Evolutionary conservation across 202 grass and related monocot genomes (phyloP), one percentile per base, ranked within the genome.

Genomic region (Elaeis oleifera): DNA sequence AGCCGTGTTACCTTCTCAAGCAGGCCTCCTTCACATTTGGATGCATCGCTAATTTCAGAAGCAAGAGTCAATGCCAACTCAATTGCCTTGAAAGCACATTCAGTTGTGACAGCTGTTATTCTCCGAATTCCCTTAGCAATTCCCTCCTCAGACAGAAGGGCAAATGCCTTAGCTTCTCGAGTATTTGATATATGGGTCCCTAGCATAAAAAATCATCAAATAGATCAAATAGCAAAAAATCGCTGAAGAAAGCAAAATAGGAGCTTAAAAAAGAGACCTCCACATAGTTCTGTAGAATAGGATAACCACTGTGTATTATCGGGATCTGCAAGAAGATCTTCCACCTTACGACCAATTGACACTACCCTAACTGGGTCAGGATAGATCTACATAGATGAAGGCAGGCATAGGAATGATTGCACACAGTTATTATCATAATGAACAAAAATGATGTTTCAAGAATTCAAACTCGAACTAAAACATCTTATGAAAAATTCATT

Each of bases 301-400:
- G 94, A 77, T 71, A 89, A 59, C 94, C 94, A 99, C 71, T 99
- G 88, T 80, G 86, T 82, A 66, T 71, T 89, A 32, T 99, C 77
- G 54, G 94, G 88, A 62, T 86, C 56, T 25, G 63, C 54, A 65
- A 99, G 80, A 15, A 99, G 80, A 77, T 92, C 74, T 67, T 82
- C 82, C 17, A 99, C 88, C 63, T 86, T 92, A 65, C 79, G 58
- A 44, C 94, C 94, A 61, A 99, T 69, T 5, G 94, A 89, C 44
- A 99, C 88, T 50, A 99, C 94, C 71, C 94, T 89, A 65, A 99
- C 82, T 8, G 94, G 94, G 69, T 99, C 85, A 61, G 94, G 94
- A 59, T 97, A 97, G 56, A 86, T 86, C 94, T 97, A 74, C 56
- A 67, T 24, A 1, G 61, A 72, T 39, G 50, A 66, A 44, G 3